Conservation (phyloP, 495 filamentous ascomycete species). For the Penicillium cinerascens region DNA sequence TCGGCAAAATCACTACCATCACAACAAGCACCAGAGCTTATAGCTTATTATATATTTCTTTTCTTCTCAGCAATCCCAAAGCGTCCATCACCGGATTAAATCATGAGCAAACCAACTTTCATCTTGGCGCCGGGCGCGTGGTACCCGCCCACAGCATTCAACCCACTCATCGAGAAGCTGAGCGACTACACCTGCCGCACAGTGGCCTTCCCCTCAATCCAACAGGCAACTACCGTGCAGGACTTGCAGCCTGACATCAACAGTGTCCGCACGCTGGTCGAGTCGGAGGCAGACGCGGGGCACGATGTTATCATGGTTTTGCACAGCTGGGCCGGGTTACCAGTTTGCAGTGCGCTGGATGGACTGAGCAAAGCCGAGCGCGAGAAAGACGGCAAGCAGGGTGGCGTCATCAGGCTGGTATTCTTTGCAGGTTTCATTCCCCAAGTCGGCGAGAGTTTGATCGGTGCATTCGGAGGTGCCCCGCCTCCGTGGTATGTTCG, state of each 20-base stretch:
- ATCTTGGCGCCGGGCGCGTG: constrained; percentile 38
- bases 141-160: constrained; percentile 33
- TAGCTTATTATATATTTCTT: neutral
- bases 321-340: constrained; percentile 50
- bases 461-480: constrained; percentile 33
- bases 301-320: constrained; percentile 36
- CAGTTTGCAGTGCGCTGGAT: constrained; percentile 46
- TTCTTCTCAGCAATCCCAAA: neutral
- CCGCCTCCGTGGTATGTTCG: constrained; percentile 34
- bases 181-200: constrained; percentile 23
- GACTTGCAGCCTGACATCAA: constrained; percentile 32
- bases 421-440: constrained; percentile 45
- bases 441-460: constrained; percentile 33
- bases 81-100: neutral
- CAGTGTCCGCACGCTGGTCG: constrained; percentile 24
- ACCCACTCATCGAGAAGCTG: constrained; percentile 24
- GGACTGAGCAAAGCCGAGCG: constrained; percentile 41
- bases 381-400: constrained; percentile 25
- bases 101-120: constrained; percentile 31
- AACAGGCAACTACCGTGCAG: constrained; percentile 21
- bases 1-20: too few species aligned
- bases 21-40: neutral
- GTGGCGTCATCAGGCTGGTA: constrained; percentile 44
- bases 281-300: constrained; percentile 23
- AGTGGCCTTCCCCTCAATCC: constrained; percentile 32